Percentiles rank a stretch among this genome's conserved stretches.
These are phyloP conservation scores for Dioszegia hungarica DNA, from an alignment of 768 basidiomycete species.

Conservation along the genomic window DNA sequence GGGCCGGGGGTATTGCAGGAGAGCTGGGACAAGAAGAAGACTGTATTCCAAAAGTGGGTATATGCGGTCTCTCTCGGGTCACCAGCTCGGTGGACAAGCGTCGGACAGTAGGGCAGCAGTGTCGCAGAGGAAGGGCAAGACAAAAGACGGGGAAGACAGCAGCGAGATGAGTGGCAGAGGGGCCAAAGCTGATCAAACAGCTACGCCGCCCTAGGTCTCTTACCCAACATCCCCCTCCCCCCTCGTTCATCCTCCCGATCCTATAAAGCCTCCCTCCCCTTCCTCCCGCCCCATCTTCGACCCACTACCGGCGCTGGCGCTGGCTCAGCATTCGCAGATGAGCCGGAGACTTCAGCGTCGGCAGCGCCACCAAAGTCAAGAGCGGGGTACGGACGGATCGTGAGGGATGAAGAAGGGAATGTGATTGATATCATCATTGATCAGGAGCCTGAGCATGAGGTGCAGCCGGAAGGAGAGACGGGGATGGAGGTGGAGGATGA, in stretches of 20 bases:
- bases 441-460: conserved; percentile 53
- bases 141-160: neutral
- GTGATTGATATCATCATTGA: conserved; percentile 65
- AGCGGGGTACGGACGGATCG: conserved; percentile 69
- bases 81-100: neutral
- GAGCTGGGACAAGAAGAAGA: conserved; percentile 81
- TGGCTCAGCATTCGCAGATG: neutral
- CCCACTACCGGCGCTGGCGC: neutral
- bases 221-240: conserved; percentile 42
- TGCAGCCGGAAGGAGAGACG: no score
- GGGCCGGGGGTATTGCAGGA: conserved; percentile 76
- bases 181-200: conserved; percentile 11
- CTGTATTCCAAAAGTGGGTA: conserved; percentile 84
- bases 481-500: conserved; percentile 22
- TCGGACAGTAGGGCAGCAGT: neutral
- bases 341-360: conserved; percentile 3
- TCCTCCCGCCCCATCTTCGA: conserved; percentile 15
- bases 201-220: conserved; percentile 46
- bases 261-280: conserved; percentile 25
- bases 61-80: neutral
- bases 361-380: conserved; percentile 32
- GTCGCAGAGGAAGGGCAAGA: neutral
- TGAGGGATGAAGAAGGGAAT: conserved; percentile 73
- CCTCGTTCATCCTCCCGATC: conserved; percentile 23
- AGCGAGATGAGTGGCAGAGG: neutral